A percentile compares a stretch with the other conserved stretches of the same genome.
phyloP scores from a whole-genome alignment of 2,329 filamentous ascomycete species.

The Fusarium pseudonygamai region DNA sequence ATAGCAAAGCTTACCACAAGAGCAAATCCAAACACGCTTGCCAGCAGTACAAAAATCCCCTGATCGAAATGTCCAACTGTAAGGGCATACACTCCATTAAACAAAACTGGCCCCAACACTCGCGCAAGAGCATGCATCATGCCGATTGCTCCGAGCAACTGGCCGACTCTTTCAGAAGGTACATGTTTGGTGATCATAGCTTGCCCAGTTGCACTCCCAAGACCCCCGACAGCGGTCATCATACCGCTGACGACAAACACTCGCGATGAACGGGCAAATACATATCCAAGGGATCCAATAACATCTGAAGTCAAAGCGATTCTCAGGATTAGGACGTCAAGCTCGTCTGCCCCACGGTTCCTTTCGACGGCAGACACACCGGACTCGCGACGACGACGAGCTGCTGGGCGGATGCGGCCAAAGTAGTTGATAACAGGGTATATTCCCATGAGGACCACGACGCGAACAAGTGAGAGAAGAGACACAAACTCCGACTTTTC shows the following conservation, averaged over 20 bases:
- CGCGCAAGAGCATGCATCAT: conserved; percentile 84
- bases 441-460: conserved; percentile 76
- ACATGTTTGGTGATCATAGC: conserved; percentile 91
- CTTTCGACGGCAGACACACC: conserved; percentile 53
- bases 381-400: conserved; percentile 51
- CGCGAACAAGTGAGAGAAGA: conserved; percentile 78
- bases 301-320: conserved; percentile 79
- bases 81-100: conserved; percentile 85
- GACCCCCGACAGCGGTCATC: conserved; percentile 80
- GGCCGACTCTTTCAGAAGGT: conserved; percentile 80
- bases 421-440: conserved; percentile 82
- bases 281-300: conserved; percentile 79
- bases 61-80: conserved; percentile 84
- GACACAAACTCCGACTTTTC: conserved; percentile 86
- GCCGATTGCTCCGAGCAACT: conserved; percentile 88
- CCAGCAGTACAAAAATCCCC: conserved; percentile 82
- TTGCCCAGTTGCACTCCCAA: conserved; percentile 86
- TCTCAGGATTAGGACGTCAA: conserved; percentile 83
- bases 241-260: conserved; percentile 78
- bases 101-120: conserved; percentile 81
- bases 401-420: conserved; percentile 67
- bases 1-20: conserved; percentile 76
- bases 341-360: conserved; percentile 75
- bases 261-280: conserved; percentile 67
- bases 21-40: conserved; percentile 71